Evolutionary conservation across 2,329 filamentous ascomycete species (phyloP).

Genomic region (Neurospora crassa): DNA sequence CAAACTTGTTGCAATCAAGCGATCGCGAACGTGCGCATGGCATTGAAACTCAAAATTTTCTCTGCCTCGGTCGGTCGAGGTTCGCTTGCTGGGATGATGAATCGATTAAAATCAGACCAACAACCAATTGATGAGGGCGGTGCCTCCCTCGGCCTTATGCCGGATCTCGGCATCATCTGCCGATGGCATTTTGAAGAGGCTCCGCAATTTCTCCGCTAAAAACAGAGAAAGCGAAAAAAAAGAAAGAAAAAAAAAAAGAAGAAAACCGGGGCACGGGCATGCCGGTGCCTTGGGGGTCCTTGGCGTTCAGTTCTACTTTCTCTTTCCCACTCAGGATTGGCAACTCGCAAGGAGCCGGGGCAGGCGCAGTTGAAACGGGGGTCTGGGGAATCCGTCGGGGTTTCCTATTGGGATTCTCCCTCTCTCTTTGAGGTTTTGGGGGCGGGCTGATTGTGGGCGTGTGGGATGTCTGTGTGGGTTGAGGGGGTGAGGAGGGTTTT

Average conservation of each 20-base stretch:
- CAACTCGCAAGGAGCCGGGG: background rate
- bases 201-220: background rate
- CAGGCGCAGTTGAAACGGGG: background rate
- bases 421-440: background rate
- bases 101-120: background rate
- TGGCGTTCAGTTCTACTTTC: background rate
- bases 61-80: background rate
- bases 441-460: background rate
- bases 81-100: background rate
- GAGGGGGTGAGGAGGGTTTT: background rate
- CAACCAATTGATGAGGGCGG: background rate
- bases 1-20: background rate
- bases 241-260: background rate
- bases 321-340: background rate
- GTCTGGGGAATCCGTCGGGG: background rate
- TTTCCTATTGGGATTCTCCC: background rate
- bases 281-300: background rate
- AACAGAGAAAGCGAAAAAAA: background rate
- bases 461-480: background rate
- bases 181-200: background rate
- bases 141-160: background rate
- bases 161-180: background rate
- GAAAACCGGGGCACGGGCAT: background rate
- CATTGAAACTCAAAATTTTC: background rate
- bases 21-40: background rate